Conservation (phyloP, 2,329 filamentous ascomycete genomes). For the Coniochaeta ligniaria region DNA sequence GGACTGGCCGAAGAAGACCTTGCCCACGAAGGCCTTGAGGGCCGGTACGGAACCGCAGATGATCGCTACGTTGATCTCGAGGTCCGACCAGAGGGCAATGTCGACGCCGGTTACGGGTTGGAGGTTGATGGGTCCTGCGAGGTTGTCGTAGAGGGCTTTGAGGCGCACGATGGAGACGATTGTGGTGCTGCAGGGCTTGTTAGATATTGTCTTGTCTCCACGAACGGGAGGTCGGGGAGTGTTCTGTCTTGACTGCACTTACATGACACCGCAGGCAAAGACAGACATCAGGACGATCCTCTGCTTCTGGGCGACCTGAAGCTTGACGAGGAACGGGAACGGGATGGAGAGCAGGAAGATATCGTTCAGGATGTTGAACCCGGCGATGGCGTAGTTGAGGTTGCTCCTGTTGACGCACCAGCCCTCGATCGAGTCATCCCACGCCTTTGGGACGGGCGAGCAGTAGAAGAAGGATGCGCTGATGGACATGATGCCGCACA, state of each 20-base stretch:
- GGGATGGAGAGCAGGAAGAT: slow-evolving; percentile 19
- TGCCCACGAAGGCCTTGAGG: slow-evolving; percentile 30
- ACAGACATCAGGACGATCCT: slow-evolving; percentile 31
- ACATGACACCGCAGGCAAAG: slow-evolving; percentile 22
- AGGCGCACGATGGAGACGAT: slow-evolving; percentile 12
- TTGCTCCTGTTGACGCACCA: slow-evolving; percentile 13
- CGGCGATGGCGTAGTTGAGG: slow-evolving; percentile 19
- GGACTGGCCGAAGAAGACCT: slow-evolving; percentile 20
- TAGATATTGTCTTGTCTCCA: background rate
- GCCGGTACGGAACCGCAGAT: slow-evolving; percentile 30
- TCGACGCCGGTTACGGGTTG: slow-evolving; percentile 10
- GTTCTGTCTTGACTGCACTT: background rate
- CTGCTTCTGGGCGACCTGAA: slow-evolving; percentile 29
- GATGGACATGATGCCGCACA: slow-evolving; percentile 19
- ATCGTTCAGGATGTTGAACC: slow-evolving; percentile 21
- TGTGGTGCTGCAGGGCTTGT: slow-evolving; percentile 16
- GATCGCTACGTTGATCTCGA: slow-evolving; percentile 26
- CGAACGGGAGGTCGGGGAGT: background rate
- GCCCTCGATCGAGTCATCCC: slow-evolving; percentile 10
- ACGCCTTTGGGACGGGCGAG: slow-evolving; percentile 15
- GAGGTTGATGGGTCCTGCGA: background rate
- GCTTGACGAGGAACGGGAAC: slow-evolving; percentile 20
- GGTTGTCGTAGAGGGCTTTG: slow-evolving; percentile 8
- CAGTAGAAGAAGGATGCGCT: slow-evolving; percentile 17
- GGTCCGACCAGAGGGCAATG: slow-evolving; percentile 18